These are phyloP conservation scores for Hirschioporus abietinus DNA, from an alignment of 768 basidiomycete species.

Conservation along the genomic window DNA sequence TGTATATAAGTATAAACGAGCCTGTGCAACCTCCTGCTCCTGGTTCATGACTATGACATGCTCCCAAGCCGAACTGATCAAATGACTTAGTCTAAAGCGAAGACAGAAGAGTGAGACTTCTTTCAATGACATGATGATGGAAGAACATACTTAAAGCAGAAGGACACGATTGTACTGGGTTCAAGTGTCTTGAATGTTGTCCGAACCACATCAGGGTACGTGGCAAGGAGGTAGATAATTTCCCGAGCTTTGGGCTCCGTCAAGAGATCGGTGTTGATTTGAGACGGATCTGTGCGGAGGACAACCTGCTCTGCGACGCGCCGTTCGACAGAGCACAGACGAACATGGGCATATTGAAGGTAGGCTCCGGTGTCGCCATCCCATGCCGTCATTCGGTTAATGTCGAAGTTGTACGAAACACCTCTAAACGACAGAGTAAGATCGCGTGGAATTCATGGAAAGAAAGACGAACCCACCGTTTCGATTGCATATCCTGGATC, in stretches of 20 bases:
- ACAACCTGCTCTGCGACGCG: slow-evolving; percentile 38
- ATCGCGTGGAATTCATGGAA: slow-evolving; percentile 1
- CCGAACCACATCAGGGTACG: slow-evolving; percentile 40
- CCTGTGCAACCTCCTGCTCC: slow-evolving; percentile 27
- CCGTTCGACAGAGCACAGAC: slow-evolving; percentile 43
- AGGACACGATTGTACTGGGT: slow-evolving; percentile 39
- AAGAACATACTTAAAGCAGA: slow-evolving; percentile 13
- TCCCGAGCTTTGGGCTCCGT: slow-evolving; percentile 39
- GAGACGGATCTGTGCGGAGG: slow-evolving; percentile 18
- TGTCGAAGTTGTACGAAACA: slow-evolving; percentile 40
- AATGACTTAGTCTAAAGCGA: slow-evolving; percentile 21
- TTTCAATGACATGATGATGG: not conserved
- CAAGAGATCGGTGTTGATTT: slow-evolving; percentile 34
- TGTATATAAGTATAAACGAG: slow-evolving; percentile 40
- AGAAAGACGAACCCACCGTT: slow-evolving; percentile 25
- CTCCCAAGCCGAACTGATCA: slow-evolving; percentile 40
- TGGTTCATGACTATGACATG: slow-evolving; percentile 31
- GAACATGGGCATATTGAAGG: slow-evolving; percentile 51
- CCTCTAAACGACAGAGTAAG: slow-evolving; percentile 3
- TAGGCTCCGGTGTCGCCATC: slow-evolving; percentile 46
- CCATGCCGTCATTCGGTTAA: slow-evolving; percentile 43
- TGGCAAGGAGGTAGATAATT: slow-evolving; percentile 36
- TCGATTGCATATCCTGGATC: slow-evolving; percentile 42
- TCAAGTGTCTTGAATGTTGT: slow-evolving; percentile 34
- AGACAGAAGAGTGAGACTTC: not conserved